Conservation (phyloP, 345 rosid species). For the Gossypium australe region DNA sequence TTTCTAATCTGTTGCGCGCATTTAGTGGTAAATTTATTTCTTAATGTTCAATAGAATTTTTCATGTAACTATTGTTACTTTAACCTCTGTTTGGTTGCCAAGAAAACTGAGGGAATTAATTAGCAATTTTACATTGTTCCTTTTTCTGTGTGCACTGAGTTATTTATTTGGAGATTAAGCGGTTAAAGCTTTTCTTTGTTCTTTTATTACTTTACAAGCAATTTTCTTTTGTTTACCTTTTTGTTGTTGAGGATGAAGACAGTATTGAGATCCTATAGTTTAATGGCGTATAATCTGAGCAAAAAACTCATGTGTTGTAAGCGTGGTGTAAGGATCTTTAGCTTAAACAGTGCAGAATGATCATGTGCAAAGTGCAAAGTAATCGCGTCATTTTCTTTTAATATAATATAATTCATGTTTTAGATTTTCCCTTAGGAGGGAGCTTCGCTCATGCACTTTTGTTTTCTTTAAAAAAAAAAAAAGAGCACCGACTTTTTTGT, state of each 20-base stretch:
- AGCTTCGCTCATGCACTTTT: constrained; percentile 20
- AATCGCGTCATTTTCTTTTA: not conserved
- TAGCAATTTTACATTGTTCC: not conserved
- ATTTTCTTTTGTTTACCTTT: not conserved
- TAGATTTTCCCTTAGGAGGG: constrained; percentile 18
- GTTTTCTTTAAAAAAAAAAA: not conserved
- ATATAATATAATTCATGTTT: not conserved
- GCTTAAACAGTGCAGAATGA: constrained; percentile 23
- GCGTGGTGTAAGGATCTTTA: constrained; percentile 67
- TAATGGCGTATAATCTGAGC: constrained; percentile 20
- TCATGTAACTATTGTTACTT: not conserved
- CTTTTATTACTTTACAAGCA: not conserved
- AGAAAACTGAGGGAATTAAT: not conserved
- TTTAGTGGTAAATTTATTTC: not conserved
- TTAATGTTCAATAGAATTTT: not conserved
- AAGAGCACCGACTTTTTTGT: constrained; percentile 13
- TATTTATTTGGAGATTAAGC: not conserved
- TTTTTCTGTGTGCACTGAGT: constrained; percentile 4
- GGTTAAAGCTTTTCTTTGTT: not conserved
- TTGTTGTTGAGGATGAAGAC: constrained; percentile 5
- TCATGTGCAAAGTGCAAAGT: constrained; percentile 15
- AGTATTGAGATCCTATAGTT: constrained; percentile 20
- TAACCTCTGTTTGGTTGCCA: constrained; percentile 8
- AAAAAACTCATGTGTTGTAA: constrained; percentile 44
- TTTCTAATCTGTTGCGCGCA: not conserved